phyloP scores from a whole-genome alignment of 2,329 filamentous ascomycete genomes.

The Elsinoe australis region DNA sequence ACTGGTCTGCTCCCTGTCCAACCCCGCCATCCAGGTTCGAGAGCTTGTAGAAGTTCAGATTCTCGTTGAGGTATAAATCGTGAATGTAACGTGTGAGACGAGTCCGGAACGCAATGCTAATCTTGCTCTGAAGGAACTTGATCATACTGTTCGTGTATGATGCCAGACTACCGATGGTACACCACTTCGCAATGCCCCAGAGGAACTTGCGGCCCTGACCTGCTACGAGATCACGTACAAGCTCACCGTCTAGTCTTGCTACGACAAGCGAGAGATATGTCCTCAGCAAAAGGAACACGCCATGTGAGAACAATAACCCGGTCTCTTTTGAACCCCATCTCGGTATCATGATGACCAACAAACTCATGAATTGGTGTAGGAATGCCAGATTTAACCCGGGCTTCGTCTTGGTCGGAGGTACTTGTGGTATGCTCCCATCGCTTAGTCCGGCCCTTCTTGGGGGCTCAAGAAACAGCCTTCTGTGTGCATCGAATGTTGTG shows the following conservation, averaged over 20 bases:
- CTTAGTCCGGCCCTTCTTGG: slow-evolving; percentile 71
- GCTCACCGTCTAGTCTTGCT: slow-evolving; percentile 86
- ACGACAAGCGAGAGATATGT: slow-evolving; percentile 93
- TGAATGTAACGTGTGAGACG: slow-evolving; percentile 93
- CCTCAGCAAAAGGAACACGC: slow-evolving; percentile 78
- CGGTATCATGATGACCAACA: slow-evolving; percentile 96
- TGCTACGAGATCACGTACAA: slow-evolving; percentile 91
- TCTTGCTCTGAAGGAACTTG: slow-evolving; percentile 95
- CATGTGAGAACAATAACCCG: slow-evolving; percentile 79
- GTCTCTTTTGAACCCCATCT: slow-evolving; percentile 94
- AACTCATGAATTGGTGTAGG: slow-evolving; percentile 87
- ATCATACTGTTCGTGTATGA: slow-evolving; percentile 99
- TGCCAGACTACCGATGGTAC: slow-evolving; percentile 82
- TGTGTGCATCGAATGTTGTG: slow-evolving; percentile 92
- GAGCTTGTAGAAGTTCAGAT: slow-evolving; percentile 93
- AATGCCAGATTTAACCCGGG: slow-evolving; percentile 93
- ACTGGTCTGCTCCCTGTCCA: slow-evolving; percentile 87
- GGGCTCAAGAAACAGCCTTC: slow-evolving; percentile 84
- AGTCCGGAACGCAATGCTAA: slow-evolving; percentile 95
- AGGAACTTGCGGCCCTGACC: slow-evolving; percentile 84
- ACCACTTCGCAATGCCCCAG: slow-evolving; percentile 89
- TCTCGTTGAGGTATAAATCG: slow-evolving; percentile 89
- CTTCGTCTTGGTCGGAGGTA: slow-evolving; percentile 84
- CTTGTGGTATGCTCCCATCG: slow-evolving; percentile 54
- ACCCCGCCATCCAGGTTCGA: slow-evolving; percentile 88